phyloP scores from a whole-genome alignment of 768 basidiomycete species.

The Tricholomella constricta region DNA sequence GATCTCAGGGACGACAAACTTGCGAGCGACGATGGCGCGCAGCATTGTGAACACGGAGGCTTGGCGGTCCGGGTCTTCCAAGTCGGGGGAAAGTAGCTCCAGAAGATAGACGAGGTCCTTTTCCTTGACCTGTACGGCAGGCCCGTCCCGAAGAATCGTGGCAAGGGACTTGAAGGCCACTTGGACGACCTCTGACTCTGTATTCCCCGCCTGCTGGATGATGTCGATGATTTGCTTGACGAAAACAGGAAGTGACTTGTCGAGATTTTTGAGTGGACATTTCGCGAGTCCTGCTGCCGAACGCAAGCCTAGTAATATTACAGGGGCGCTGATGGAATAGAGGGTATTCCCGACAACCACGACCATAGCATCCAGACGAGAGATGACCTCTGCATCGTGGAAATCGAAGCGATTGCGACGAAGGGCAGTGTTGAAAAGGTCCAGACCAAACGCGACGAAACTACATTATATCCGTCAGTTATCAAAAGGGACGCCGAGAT shows the following conservation, averaged over 20 bases:
- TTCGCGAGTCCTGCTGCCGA: conserved; percentile 79
- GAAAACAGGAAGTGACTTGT: conserved; percentile 78
- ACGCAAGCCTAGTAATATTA: conserved; percentile 76
- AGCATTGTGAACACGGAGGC: conserved; percentile 85
- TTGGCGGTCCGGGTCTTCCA: conserved; percentile 89
- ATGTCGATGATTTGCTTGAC: conserved; percentile 83
- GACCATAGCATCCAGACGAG: conserved; percentile 88
- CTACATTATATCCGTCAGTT: conserved; percentile 35
- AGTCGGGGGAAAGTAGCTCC: conserved; percentile 82
- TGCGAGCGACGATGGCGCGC: conserved; percentile 86
- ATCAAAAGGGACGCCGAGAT: background rate
- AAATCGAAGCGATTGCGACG: conserved; percentile 87
- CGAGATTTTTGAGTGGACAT: conserved; percentile 78
- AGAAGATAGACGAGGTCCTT: conserved; percentile 87
- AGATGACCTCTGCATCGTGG: conserved; percentile 66
- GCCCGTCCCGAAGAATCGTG: conserved; percentile 86
- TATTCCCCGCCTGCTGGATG: conserved; percentile 79
- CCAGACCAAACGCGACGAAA: conserved; percentile 90
- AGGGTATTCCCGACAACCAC: conserved; percentile 88
- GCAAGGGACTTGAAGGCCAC: conserved; percentile 86
- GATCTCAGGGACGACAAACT: conserved; percentile 93
- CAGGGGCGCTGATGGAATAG: conserved; percentile 77
- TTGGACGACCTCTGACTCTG: conserved; percentile 89
- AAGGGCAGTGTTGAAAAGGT: conserved; percentile 86
- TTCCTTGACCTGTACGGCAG: conserved; percentile 80